phyloP scores from a whole-genome alignment of 2,329 filamentous ascomycete species.

The Hypoxylon rubiginosum region DNA sequence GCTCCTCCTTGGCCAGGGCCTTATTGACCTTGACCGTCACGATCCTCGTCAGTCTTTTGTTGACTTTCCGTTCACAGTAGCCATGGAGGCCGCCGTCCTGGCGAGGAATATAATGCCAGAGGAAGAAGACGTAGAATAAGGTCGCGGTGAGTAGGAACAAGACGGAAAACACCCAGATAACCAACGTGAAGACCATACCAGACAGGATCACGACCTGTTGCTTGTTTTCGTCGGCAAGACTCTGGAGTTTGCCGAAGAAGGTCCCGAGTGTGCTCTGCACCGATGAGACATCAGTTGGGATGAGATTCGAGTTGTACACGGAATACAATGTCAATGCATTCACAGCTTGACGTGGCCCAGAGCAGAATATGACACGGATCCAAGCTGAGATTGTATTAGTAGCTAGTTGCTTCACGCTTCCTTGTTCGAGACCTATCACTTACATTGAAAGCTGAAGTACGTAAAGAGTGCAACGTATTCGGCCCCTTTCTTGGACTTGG shows the following conservation, averaged over 20 bases:
- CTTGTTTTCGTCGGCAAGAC: slow-evolving; percentile 78
- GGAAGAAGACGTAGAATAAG: slow-evolving; percentile 86
- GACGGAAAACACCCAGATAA: slow-evolving; percentile 89
- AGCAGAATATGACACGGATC: slow-evolving; percentile 89
- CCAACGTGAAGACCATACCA: slow-evolving; percentile 91
- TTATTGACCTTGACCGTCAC: slow-evolving; percentile 90
- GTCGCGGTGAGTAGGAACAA: slow-evolving; percentile 80
- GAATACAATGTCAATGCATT: slow-evolving; percentile 91
- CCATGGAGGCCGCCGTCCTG: slow-evolving; percentile 83
- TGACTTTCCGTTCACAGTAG: slow-evolving; percentile 94
- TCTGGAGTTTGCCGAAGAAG: slow-evolving; percentile 86
- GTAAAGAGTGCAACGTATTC: slow-evolving; percentile 93
- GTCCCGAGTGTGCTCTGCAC: slow-evolving; percentile 75
- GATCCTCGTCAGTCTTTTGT: slow-evolving; percentile 84
- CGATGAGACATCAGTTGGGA: slow-evolving; percentile 65
- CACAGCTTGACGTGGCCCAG: slow-evolving; percentile 90
- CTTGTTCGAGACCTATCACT: slow-evolving; percentile 46
- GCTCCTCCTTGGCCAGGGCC: slow-evolving; percentile 83
- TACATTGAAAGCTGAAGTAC: slow-evolving; percentile 81
- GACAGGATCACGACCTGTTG: slow-evolving; percentile 86
- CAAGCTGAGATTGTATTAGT: slow-evolving; percentile 69
- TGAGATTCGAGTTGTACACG: slow-evolving; percentile 81
- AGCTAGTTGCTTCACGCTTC: background rate
- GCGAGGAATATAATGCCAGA: slow-evolving; percentile 91
- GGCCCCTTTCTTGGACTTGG: slow-evolving; percentile 89